A percentile compares a stretch with the other conserved stretches of the same genome.
These are phyloP conservation scores for Mycena vitilis DNA, from an alignment of 768 basidiomycete species.

Conservation along the genomic window DNA sequence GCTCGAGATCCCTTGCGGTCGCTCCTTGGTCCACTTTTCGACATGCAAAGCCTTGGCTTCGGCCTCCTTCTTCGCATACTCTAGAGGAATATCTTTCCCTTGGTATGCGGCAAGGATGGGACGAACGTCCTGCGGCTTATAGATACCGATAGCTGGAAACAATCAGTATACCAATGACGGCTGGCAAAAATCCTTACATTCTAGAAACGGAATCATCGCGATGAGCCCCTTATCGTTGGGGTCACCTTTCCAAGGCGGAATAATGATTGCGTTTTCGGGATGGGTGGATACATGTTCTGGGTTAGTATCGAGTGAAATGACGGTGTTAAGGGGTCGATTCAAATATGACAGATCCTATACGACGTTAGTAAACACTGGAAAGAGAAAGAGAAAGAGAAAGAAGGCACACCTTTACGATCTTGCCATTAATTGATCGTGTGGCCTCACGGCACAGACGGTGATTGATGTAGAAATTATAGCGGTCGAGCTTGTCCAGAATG, in stretches of 20 bases:
- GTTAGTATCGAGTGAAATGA: constrained; percentile 87
- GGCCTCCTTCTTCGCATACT: constrained; percentile 90
- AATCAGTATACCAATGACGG: neutral
- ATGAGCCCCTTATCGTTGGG: constrained; percentile 77
- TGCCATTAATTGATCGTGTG: constrained; percentile 84
- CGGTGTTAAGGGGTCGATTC: constrained; percentile 93
- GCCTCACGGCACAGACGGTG: constrained; percentile 95
- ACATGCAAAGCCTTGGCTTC: constrained; percentile 82
- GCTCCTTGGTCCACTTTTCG: constrained; percentile 80
- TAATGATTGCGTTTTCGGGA: constrained; percentile 87
- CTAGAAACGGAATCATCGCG: constrained; percentile 97
- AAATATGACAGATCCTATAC: constrained; percentile 89
- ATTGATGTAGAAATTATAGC: constrained; percentile 88
- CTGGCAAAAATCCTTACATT: constrained; percentile 62
- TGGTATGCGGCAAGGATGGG: constrained; percentile 87
- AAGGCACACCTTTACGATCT: constrained; percentile 80
- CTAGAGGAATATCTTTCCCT: constrained; percentile 89
- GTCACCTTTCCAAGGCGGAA: constrained; percentile 90
- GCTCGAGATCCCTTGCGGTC: constrained; percentile 45
- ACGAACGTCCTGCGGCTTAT: constrained; percentile 87
- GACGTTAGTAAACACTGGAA: neutral
- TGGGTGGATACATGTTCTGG: constrained; percentile 82
- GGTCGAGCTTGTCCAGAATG: constrained; percentile 93
- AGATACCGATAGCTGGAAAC: constrained; percentile 87
- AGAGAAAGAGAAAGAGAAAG: neutral